A percentile compares a stretch with the other conserved stretches of the same genome.
Conservation (phyloP, 768 basidiomycete species). For the Boletus fagicola region DNA sequence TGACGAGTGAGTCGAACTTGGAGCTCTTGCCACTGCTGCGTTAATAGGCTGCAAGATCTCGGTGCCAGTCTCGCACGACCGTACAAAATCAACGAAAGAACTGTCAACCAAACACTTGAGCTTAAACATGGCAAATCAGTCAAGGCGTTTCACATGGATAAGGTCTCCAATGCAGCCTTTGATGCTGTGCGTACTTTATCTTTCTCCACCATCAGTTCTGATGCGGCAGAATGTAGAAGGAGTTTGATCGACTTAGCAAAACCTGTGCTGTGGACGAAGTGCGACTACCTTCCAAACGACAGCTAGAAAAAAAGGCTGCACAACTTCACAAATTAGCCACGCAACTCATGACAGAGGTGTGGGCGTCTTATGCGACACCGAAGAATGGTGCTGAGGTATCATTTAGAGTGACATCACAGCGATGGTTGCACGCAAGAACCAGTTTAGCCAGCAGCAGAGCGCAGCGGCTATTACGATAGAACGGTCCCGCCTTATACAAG, state of each 20-base stretch:
- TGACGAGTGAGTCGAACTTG: constrained; percentile 57
- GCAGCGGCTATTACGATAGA: constrained; percentile 46
- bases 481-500: constrained; percentile 64
- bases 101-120: constrained; percentile 64
- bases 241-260: constrained; percentile 61
- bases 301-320: constrained; percentile 61
- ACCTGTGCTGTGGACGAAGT: constrained; percentile 50
- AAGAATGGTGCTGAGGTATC: constrained; percentile 8
- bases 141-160: constrained; percentile 72
- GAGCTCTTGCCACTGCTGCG: not conserved
- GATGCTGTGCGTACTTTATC: constrained; percentile 47
- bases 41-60: constrained; percentile 42
- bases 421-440: constrained; percentile 71
- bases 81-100: constrained; percentile 68
- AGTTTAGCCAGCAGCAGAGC: constrained; percentile 36
- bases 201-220: constrained; percentile 5
- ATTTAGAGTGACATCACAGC: constrained; percentile 74
- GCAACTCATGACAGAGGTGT: constrained; percentile 79
- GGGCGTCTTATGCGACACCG: constrained; percentile 7
- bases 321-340: constrained; percentile 57
- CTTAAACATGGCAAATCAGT: constrained; percentile 74
- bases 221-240: constrained; percentile 47
- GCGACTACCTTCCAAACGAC: constrained; percentile 64
- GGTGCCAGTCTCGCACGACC: constrained; percentile 54
- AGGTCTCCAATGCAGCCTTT: constrained; percentile 75